Conservation (phyloP, 192 early-diverging fungal species). For the Gaertneriomyces sp. region DNA sequence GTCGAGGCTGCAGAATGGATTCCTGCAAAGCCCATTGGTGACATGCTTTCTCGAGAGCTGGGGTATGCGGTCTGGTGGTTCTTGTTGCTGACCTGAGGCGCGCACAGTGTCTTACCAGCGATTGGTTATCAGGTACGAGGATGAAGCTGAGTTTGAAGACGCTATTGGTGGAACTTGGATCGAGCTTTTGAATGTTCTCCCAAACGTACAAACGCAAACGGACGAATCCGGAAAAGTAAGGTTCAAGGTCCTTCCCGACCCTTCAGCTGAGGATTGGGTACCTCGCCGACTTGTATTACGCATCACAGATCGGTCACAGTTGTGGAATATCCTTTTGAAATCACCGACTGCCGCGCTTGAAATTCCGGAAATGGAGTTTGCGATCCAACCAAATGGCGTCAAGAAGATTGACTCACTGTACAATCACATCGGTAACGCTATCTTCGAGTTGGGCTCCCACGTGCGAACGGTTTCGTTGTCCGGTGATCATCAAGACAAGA, state of each 20-base stretch:
- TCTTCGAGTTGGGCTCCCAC: conserved; percentile 23
- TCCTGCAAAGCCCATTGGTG: conserved; percentile 7
- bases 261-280: conserved; percentile 10
- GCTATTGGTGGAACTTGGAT: conserved; percentile 18
- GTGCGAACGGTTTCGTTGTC: conserved; percentile 10
- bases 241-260: conserved; percentile 21
- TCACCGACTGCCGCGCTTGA: conserved; percentile 13
- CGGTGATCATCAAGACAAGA: conserved; percentile 17
- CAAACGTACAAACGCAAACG: conserved; percentile 14
- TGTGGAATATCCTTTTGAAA: conserved; percentile 24
- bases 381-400: conserved; percentile 23
- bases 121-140: background rate
- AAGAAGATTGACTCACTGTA: conserved; percentile 23
- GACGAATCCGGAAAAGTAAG: conserved; percentile 15
- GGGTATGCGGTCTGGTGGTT: conserved; percentile 7
- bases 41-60: conserved; percentile 13
- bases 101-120: background rate
- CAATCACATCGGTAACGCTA: conserved; percentile 29
- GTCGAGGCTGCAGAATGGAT: conserved; percentile 18
- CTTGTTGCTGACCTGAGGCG: background rate
- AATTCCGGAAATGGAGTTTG: conserved; percentile 31
- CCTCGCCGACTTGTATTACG: conserved; percentile 6
- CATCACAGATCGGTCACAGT: conserved; percentile 10
- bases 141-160: conserved; percentile 19
- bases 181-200: conserved; percentile 23